Conservation (phyloP, 2,329 filamentous ascomycete genomes). For the Fragosphaeria purpurea region DNA sequence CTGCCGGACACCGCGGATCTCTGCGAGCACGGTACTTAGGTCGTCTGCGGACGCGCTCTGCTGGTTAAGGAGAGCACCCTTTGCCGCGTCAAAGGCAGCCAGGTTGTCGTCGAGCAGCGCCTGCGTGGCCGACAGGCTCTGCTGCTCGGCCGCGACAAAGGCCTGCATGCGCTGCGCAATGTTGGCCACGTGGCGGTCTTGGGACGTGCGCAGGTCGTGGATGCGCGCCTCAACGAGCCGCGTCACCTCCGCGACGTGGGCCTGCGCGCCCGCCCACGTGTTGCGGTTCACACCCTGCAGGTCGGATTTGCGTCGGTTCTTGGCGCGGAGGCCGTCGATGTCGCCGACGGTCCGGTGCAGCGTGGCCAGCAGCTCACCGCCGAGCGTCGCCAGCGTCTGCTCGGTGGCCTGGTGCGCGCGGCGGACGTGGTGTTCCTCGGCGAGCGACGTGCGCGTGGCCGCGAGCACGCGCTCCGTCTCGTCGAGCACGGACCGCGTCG, state of each 20-base stretch:
- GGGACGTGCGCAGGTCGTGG: conserved; percentile 59
- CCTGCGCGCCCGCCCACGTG: conserved; percentile 68
- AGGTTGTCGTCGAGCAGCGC: conserved; percentile 61
- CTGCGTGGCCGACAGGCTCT: conserved; percentile 60
- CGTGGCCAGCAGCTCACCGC: conserved; percentile 66
- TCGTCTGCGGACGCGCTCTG: conserved; percentile 64
- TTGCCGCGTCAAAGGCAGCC: conserved; percentile 55
- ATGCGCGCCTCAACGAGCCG: conserved; percentile 66
- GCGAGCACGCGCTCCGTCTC: conserved; percentile 79
- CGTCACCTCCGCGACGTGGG: conserved; percentile 67
- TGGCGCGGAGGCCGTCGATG: conserved; percentile 72
- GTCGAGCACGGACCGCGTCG: conserved; percentile 71
- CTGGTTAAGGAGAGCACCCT: conserved; percentile 57
- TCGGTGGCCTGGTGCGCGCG: conserved; percentile 84
- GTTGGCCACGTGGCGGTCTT: conserved; percentile 57
- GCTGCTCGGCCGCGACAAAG: conserved; percentile 68
- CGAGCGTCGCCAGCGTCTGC: conserved; percentile 60
- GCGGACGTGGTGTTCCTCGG: conserved; percentile 69
- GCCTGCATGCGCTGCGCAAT: conserved; percentile 63
- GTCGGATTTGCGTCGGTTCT: conserved; percentile 76
- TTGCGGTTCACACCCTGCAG: conserved; percentile 70
- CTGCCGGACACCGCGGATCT: conserved; percentile 82
- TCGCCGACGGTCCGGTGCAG: conserved; percentile 70
- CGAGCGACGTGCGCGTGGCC: conserved; percentile 64
- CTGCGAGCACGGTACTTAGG: conserved; percentile 84